Evolutionary conservation across 2,329 filamentous ascomycete genomes (phyloP).

Genomic region (Phaeosphaeria sp.): DNA sequence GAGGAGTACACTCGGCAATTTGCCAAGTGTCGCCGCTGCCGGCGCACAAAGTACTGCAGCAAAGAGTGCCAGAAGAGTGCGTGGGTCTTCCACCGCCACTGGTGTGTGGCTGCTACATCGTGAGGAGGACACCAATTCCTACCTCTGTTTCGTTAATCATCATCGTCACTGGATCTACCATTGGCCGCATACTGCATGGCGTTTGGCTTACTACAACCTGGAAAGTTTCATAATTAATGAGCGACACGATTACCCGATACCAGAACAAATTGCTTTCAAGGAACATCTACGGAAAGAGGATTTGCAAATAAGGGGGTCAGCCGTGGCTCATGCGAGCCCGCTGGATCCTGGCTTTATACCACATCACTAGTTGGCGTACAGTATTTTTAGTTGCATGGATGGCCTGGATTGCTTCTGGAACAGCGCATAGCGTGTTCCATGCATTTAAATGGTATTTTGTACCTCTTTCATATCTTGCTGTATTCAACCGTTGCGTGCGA

Average conservation of each 20-base stretch:
- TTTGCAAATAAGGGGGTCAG: constrained; percentile 21
- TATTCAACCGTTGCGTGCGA: background rate
- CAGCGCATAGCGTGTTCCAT: constrained; percentile 19
- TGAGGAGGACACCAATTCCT: constrained; percentile 20
- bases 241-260: constrained; percentile 48
- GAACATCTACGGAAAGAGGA: constrained; percentile 34
- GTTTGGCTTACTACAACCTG: constrained; percentile 43
- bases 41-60: constrained; percentile 98
- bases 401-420: constrained; percentile 11
- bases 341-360: constrained; percentile 33
- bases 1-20: constrained; percentile 96
- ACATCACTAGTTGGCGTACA: constrained; percentile 30
- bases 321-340: constrained; percentile 9
- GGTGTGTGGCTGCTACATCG: constrained; percentile 80
- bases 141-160: constrained; percentile 33
- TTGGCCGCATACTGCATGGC: constrained; percentile 52
- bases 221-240: constrained; percentile 48
- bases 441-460: constrained; percentile 26
- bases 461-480: background rate
- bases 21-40: constrained; percentile 94
- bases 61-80: constrained; percentile 99
- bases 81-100: constrained; percentile 97
- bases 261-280: constrained; percentile 45
- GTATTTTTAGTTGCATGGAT: constrained; percentile 26
- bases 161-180: constrained; percentile 39